These are phyloP conservation scores for Nannochloris sp. DNA, from an alignment of 139 green algal genomes.

Conservation along the genomic window DNA sequence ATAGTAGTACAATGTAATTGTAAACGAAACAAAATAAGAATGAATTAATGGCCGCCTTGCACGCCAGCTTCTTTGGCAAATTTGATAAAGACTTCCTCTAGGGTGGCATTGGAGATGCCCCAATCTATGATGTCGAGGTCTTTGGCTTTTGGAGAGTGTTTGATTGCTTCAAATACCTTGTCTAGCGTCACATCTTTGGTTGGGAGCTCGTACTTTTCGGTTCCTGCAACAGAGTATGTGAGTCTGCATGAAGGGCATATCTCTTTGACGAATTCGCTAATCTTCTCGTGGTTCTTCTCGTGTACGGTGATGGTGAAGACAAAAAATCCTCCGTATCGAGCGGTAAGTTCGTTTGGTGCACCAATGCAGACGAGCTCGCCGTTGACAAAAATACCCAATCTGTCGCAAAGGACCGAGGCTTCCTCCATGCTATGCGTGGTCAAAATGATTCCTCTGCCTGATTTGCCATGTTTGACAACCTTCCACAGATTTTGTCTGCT, in stretches of 20 bases:
- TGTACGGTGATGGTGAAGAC: slow-evolving; percentile 75
- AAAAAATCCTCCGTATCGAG: slow-evolving; percentile 59
- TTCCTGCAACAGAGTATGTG: slow-evolving; percentile 65
- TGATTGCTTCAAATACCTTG: slow-evolving; percentile 59
- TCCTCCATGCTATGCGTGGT: slow-evolving; percentile 97
- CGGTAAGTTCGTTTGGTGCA: slow-evolving; percentile 78
- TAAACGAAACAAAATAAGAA: slow-evolving; percentile 7
- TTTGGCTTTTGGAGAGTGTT: slow-evolving; percentile 16
- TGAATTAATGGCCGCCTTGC: slow-evolving; percentile 21
- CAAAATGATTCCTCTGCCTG: slow-evolving; percentile 70
- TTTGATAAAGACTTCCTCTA: slow-evolving; percentile 81
- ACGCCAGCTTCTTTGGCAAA: slow-evolving; percentile 27
- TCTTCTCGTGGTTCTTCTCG: slow-evolving; percentile 21
- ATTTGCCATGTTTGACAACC: slow-evolving; percentile 66
- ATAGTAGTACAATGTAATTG: background rate
- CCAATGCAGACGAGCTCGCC: slow-evolving; percentile 78
- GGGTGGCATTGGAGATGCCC: slow-evolving; percentile 81
- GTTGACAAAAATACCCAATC: slow-evolving; percentile 90
- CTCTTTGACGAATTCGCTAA: slow-evolving; percentile 33
- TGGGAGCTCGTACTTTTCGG: slow-evolving; percentile 69
- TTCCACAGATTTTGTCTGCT: slow-evolving; percentile 84
- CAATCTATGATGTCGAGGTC: slow-evolving; percentile 66
- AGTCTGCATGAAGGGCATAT: slow-evolving; percentile 40
- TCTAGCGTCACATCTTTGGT: slow-evolving; percentile 30
- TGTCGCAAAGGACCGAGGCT: slow-evolving; percentile 83